Conservation (phyloP, 176 grass and related monocot genomes). For the Areca catechu region DNA sequence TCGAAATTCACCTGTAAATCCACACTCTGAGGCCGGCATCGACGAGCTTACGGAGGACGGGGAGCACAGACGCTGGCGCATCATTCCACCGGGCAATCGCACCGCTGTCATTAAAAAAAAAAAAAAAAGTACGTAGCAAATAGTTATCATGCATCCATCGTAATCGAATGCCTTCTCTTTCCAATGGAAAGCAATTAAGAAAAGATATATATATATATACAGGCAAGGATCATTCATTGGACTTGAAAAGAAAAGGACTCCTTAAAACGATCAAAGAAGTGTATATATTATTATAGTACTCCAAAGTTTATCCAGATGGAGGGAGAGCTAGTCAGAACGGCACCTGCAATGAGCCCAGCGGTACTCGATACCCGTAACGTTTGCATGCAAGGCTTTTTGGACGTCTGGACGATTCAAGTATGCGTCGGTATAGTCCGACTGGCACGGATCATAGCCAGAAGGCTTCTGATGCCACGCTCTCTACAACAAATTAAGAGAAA, state of each 20-base stretch:
- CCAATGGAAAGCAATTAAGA: too few relatives aligned
- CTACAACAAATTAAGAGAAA: background rate
- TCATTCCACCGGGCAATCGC: slow-evolving; percentile 42
- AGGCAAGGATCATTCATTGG: too few relatives aligned
- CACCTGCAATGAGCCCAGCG: slow-evolving; percentile 95
- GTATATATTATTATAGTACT: too few relatives aligned
- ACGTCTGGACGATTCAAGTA: slow-evolving; percentile 90
- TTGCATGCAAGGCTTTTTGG: slow-evolving; percentile 77
- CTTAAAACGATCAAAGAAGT: too few relatives aligned
- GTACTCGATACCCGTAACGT: slow-evolving; percentile 65
- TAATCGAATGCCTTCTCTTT: too few relatives aligned
- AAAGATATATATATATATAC: too few relatives aligned
- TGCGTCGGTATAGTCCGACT: slow-evolving; percentile 28
- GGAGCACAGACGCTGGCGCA: slow-evolving; percentile 33
- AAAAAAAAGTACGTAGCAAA: too few relatives aligned
- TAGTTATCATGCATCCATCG: too few relatives aligned
- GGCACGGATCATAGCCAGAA: slow-evolving; percentile 76
- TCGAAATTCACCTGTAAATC: slow-evolving; percentile 38
- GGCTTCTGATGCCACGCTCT: slow-evolving; percentile 47
- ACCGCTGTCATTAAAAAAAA: slow-evolving; percentile 29
- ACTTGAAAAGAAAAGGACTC: too few relatives aligned
- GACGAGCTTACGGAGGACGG: slow-evolving; percentile 59
- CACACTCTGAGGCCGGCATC: slow-evolving; percentile 49
- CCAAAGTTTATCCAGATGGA: too few relatives aligned
- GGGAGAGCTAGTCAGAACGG: too few relatives aligned